Conservation (phyloP, 2,329 filamentous ascomycete genomes). For the Colletotrichum costaricense region DNA sequence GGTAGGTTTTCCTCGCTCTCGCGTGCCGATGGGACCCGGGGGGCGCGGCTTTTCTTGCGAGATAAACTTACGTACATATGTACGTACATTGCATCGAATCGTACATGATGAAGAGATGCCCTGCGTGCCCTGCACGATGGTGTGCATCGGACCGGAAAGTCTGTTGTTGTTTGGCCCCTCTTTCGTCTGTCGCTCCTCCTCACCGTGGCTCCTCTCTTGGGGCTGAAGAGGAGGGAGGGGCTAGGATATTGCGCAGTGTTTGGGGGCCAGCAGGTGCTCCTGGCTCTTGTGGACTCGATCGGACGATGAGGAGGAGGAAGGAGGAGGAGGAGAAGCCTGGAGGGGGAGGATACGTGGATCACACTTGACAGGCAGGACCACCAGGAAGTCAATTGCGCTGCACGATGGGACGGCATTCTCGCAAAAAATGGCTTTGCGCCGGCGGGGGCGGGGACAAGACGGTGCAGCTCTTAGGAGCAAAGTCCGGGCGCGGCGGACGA, state of each 20-base stretch:
- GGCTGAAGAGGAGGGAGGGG: constrained; percentile 16
- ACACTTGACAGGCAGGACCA: constrained; percentile 18
- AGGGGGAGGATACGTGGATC: constrained; percentile 11
- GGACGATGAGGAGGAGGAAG: not conserved
- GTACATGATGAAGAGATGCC: constrained; percentile 10
- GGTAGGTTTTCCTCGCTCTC: not conserved
- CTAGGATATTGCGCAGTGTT: not conserved
- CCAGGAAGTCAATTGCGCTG: constrained; percentile 23
- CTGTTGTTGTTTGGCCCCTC: constrained; percentile 13
- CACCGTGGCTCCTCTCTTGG: constrained; percentile 10
- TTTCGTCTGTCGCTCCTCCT: not conserved
- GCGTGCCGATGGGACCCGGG: constrained; percentile 9
- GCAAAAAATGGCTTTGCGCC: constrained; percentile 13
- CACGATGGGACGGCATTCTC: not conserved
- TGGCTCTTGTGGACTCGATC: constrained; percentile 15
- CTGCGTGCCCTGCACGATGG: constrained; percentile 23
- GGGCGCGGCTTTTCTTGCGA: constrained; percentile 4
- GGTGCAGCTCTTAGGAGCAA: constrained; percentile 26
- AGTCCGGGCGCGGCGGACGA: constrained; percentile 4
- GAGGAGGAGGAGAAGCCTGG: not conserved
- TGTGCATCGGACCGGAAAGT: constrained; percentile 21
- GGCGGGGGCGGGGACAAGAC: constrained; percentile 28
- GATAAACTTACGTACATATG: constrained; percentile 22
- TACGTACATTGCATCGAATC: constrained; percentile 8
- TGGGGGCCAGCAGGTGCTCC: constrained; percentile 15